phyloP scores from a whole-genome alignment of 768 basidiomycete species.

The Porpolomopsis calyptriformis region DNA sequence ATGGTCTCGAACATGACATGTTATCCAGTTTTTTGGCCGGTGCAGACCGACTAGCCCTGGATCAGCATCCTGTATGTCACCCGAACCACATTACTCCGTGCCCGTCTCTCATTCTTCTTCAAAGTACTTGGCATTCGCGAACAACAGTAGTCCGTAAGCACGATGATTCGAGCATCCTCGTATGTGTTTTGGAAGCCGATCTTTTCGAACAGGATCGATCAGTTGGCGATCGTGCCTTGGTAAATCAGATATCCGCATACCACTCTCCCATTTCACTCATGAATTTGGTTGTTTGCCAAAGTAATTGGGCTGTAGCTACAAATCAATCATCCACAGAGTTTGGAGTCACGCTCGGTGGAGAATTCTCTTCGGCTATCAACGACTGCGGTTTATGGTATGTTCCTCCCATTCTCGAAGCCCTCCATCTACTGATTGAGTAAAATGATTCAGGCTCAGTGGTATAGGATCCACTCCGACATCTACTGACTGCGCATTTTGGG shows the following conservation, averaged over 20 bases:
- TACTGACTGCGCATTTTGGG: conserved; percentile 31
- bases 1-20: neutral
- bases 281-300: conserved; percentile 11
- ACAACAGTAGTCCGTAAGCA: conserved; percentile 31
- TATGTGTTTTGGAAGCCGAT: neutral
- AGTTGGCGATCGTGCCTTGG: conserved; percentile 35
- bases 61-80: conserved; percentile 69
- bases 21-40: conserved; percentile 52
- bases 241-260: conserved; percentile 16
- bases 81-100: conserved; percentile 22
- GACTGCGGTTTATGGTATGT: conserved; percentile 59
- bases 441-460: conserved; percentile 32
- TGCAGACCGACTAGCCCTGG: conserved; percentile 65
- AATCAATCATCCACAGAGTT: conserved; percentile 58
- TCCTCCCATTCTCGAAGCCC: conserved; percentile 1
- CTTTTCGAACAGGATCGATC: conserved; percentile 23
- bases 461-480: conserved; percentile 28
- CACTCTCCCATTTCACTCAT: conserved; percentile 15
- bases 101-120: conserved; percentile 11
- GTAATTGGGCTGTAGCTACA: conserved; percentile 39
- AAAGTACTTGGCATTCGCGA: conserved; percentile 37
- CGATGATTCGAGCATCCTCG: neutral
- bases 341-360: conserved; percentile 74
- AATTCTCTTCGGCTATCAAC: conserved; percentile 73
- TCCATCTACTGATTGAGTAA: conserved; percentile 7